These are phyloP conservation scores for Arabidopsis hybrid DNA, from an alignment of 441 rosid species.

Conservation along the genomic window DNA sequence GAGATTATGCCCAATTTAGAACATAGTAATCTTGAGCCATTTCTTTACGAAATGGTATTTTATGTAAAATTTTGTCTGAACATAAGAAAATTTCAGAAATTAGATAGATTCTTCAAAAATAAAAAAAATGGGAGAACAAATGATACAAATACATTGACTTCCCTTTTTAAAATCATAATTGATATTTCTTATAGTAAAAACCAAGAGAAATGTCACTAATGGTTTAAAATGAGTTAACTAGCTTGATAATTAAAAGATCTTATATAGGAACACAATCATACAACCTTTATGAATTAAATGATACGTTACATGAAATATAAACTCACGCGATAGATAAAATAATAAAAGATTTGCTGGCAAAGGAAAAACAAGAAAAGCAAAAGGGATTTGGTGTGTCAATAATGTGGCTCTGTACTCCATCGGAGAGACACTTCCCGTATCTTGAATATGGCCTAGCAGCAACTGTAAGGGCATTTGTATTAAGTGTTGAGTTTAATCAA, in stretches of 20 bases:
- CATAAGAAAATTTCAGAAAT: background rate
- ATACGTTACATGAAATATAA: constrained; percentile 13
- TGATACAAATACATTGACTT: background rate
- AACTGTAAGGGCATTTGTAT: constrained; percentile 35
- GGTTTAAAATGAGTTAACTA: constrained; percentile 10
- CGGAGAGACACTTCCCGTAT: constrained; percentile 38
- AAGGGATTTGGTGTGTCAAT: constrained; percentile 33
- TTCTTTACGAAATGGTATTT: background rate
- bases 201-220: constrained; percentile 6
- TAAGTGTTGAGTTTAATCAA: constrained; percentile 18
- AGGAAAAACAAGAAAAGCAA: background rate
- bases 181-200: constrained; percentile 1
- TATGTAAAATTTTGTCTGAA: background rate
- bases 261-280: constrained; percentile 22
- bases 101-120: background rate
- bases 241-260: constrained; percentile 23
- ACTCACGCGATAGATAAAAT: constrained; percentile 22
- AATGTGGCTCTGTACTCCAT: constrained; percentile 41
- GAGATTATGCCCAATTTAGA: too few relatives aligned
- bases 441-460: constrained; percentile 30
- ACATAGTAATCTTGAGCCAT: too few relatives aligned
- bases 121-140: background rate
- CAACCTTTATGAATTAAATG: constrained; percentile 24
- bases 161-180: background rate
- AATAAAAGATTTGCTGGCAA: constrained; percentile 26